A percentile compares a stretch with the other conserved stretches of the same genome.
These are phyloP conservation scores for Cystobasidium ongulense DNA, from an alignment of 768 basidiomycete species.

Conservation along the genomic window DNA sequence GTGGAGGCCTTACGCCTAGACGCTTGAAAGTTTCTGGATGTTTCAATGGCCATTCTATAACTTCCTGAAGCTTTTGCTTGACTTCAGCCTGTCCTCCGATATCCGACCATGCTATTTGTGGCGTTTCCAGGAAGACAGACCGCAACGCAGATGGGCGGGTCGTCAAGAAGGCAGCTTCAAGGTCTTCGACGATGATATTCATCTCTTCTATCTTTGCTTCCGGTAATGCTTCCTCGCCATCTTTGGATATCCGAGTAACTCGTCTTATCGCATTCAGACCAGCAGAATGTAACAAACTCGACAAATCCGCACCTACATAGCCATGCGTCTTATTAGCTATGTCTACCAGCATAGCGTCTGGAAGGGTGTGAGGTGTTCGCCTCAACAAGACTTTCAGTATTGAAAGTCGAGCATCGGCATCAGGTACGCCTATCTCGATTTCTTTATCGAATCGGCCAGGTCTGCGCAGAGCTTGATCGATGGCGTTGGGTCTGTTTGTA, in stretches of 20 bases:
- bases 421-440: slow-evolving; percentile 88
- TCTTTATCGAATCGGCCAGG: slow-evolving; percentile 65
- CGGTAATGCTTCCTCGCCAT: not conserved
- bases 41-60: slow-evolving; percentile 87
- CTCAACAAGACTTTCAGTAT: slow-evolving; percentile 78
- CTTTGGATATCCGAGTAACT: slow-evolving; percentile 28
- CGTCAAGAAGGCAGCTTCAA: slow-evolving; percentile 61
- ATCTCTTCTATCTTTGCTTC: not conserved
- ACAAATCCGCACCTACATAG: slow-evolving; percentile 92
- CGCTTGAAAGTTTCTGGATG: slow-evolving; percentile 79
- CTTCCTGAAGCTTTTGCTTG: slow-evolving; percentile 78
- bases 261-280: slow-evolving; percentile 85
- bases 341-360: slow-evolving; percentile 54
- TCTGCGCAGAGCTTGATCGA: slow-evolving; percentile 80
- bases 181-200: slow-evolving; percentile 49
- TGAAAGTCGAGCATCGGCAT: slow-evolving; percentile 52
- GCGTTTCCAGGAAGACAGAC: slow-evolving; percentile 78
- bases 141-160: slow-evolving; percentile 91
- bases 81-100: slow-evolving; percentile 77
- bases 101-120: slow-evolving; percentile 71
- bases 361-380: slow-evolving; percentile 68
- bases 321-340: slow-evolving; percentile 75
- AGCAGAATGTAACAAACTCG: slow-evolving; percentile 83
- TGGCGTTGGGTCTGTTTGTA: slow-evolving; percentile 88
- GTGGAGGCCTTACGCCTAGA: slow-evolving; percentile 77